A percentile compares a stretch with the other conserved stretches of the same genome.
Evolutionary conservation across 176 grass and related monocot species (phyloP).

Genomic region (Secale cereale): DNA sequence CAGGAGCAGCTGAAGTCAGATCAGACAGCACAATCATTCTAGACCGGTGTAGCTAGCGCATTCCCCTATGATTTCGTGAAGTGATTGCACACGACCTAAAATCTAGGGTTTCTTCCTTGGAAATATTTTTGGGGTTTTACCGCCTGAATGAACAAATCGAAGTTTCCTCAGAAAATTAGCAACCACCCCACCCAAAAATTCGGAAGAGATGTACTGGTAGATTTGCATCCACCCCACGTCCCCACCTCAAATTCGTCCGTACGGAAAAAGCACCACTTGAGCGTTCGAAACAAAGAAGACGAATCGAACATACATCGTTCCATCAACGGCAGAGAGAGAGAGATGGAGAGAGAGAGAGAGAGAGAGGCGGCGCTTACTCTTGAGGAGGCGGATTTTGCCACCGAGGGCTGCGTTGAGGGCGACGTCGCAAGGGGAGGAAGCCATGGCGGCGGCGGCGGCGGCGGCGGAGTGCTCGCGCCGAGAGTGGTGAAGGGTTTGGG

Average conservation of each 20-base stretch:
- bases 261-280: neutral
- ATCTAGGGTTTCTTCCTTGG: neutral
- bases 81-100: neutral
- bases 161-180: neutral
- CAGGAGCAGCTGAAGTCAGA: neutral
- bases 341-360: neutral
- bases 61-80: neutral
- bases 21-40: neutral
- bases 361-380: slow-evolving; percentile 8
- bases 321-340: neutral
- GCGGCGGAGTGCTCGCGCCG: neutral
- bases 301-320: neutral
- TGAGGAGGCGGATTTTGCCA: slow-evolving; percentile 26
- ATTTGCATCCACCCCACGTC: neutral
- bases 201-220: neutral
- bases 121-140: neutral
- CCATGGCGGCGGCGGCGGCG: slow-evolving; percentile 3
- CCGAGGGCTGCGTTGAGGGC: slow-evolving; percentile 5
- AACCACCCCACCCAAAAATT: neutral
- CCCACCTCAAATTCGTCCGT: neutral
- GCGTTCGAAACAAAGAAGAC: neutral
- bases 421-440: neutral
- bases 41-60: neutral
- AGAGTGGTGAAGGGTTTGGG: neutral
- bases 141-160: neutral